These are phyloP conservation scores for Teunomyces panamensis DNA, from an alignment of 805 yeast genomes.

Conservation along the genomic window DNA sequence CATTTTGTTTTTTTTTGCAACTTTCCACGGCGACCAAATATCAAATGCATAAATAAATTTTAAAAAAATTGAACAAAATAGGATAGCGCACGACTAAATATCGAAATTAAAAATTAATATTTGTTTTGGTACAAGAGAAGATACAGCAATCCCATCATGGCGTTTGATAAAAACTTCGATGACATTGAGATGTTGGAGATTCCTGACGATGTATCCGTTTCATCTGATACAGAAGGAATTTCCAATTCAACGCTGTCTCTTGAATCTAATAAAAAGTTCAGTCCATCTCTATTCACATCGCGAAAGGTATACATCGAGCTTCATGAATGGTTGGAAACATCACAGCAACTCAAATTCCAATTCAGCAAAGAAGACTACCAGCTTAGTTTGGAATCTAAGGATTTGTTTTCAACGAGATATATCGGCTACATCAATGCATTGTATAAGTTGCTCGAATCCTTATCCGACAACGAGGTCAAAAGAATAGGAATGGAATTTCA, in stretches of 20 bases:
- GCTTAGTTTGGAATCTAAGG: conserved; percentile 24
- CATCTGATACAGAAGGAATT: conserved; percentile 17
- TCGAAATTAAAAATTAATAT: neutral
- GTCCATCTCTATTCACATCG: conserved; percentile 8
- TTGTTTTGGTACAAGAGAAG: neutral
- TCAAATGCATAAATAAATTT: too few species aligned
- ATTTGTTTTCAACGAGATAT: conserved; percentile 42
- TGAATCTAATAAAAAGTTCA: neutral
- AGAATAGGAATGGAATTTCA: conserved; percentile 13
- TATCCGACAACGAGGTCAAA: conserved; percentile 18
- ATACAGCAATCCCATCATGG: neutral
- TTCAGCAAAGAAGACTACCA: conserved; percentile 42
- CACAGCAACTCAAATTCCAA: conserved; percentile 34
- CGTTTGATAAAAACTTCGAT: conserved; percentile 14
- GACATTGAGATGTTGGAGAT: conserved; percentile 46
- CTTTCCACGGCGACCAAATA: neutral
- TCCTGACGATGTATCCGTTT: conserved; percentile 30
- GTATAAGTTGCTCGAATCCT: conserved; percentile 50
- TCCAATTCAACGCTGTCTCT: conserved; percentile 10
- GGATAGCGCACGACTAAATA: conserved; percentile 1
- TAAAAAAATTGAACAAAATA: neutral
- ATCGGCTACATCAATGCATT: conserved; percentile 46
- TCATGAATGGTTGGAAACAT: conserved; percentile 45
- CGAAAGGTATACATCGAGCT: conserved; percentile 35
- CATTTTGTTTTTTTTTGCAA: neutral